These are phyloP conservation scores for Andrographis paniculata DNA, from an alignment of 305 asterid genomes.

Conservation along the genomic window DNA sequence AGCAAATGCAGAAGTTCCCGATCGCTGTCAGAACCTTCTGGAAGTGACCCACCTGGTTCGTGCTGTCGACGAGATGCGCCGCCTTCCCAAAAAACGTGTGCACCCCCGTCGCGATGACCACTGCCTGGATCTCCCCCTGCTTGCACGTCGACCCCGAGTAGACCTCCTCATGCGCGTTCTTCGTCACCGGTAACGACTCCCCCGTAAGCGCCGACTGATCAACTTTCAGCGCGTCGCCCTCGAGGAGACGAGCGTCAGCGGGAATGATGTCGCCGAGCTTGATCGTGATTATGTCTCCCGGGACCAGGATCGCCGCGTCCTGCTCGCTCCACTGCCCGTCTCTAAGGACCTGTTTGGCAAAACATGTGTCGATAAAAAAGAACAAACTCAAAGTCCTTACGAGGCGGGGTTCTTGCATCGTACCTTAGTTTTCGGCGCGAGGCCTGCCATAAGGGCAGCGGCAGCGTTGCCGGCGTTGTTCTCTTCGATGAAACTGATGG, in stretches of 20 bases:
- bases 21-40: slow-evolving; percentile 49
- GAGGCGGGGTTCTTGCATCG: background rate
- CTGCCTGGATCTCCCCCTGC: slow-evolving; percentile 51
- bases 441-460: slow-evolving; percentile 57
- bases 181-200: slow-evolving; percentile 44
- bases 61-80: no score
- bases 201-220: slow-evolving; percentile 54
- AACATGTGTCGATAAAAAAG: background rate
- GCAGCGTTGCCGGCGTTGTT: slow-evolving; percentile 58
- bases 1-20: slow-evolving; percentile 57
- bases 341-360: slow-evolving; percentile 30
- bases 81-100: slow-evolving; percentile 63
- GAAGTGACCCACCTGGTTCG: no score
- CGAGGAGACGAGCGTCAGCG: slow-evolving; percentile 51
- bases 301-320: slow-evolving; percentile 45
- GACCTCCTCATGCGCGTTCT: slow-evolving; percentile 35
- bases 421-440: slow-evolving; percentile 55
- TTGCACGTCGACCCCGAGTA: slow-evolving; percentile 56
- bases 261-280: slow-evolving; percentile 52
- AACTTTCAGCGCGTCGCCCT: slow-evolving; percentile 41
- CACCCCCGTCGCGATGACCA: slow-evolving; percentile 51
- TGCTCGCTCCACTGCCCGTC: slow-evolving; percentile 52
- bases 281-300: slow-evolving; percentile 50
- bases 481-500: slow-evolving; percentile 46
- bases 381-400: background rate